Evolutionary conservation across 495 filamentous ascomycete species (phyloP).

Genomic region (Cetradonia linearis): DNA sequence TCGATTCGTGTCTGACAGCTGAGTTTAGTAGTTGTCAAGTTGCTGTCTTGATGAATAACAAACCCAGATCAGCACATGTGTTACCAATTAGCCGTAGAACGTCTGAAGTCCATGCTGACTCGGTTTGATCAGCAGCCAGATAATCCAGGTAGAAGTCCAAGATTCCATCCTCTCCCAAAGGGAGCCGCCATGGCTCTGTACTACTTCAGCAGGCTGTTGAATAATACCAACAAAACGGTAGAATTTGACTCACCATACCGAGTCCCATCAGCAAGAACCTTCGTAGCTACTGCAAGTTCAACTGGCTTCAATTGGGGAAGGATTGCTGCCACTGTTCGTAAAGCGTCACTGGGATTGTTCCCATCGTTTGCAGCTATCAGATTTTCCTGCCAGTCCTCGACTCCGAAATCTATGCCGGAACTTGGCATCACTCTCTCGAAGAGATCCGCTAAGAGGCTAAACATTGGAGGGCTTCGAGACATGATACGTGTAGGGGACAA

Average conservation of each 20-base stretch:
- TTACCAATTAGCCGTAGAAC: slow-evolving; percentile 64
- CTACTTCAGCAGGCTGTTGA: background rate
- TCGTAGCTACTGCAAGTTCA: slow-evolving; percentile 5
- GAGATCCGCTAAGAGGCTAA: background rate
- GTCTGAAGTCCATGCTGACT: slow-evolving; percentile 38
- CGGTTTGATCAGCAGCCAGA: slow-evolving; percentile 33
- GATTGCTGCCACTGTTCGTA: background rate
- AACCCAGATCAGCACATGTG: slow-evolving; percentile 70
- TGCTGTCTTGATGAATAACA: slow-evolving; percentile 21
- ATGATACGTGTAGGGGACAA: background rate
- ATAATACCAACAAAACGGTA: background rate
- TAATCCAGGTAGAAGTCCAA: slow-evolving; percentile 48
- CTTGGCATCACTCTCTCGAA: background rate
- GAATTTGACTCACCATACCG: slow-evolving; percentile 1
- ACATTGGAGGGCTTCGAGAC: background rate
- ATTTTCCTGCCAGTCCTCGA: background rate
- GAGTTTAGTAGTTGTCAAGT: slow-evolving; percentile 9
- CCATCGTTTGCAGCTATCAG: background rate
- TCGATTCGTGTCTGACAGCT: slow-evolving; percentile 56
- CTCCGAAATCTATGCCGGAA: background rate
- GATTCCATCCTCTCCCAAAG: slow-evolving; percentile 9
- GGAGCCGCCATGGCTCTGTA: slow-evolving; percentile 11
- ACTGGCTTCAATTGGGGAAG: background rate
- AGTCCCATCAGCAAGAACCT: slow-evolving; percentile 11
- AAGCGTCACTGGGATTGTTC: background rate